phyloP scores from a whole-genome alignment of 1,284 basidiomycete species.

The Moesziomyces sp. region DNA sequence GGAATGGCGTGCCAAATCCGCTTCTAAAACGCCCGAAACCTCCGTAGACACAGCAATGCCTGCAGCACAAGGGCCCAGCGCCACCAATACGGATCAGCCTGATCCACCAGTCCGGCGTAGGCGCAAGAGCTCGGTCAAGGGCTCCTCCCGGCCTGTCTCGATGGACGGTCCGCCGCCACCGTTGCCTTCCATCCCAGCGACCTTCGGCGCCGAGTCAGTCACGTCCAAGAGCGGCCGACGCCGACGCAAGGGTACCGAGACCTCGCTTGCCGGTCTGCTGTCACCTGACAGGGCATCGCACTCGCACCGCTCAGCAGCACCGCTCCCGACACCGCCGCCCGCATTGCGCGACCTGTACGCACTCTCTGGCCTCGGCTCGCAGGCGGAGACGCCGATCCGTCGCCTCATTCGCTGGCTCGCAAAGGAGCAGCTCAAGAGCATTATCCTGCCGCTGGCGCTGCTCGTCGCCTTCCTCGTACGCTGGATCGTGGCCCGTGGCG shows the following conservation, averaged over 20 bases:
- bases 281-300: slow-evolving; percentile 11
- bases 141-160: slow-evolving; percentile 21
- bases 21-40: background rate
- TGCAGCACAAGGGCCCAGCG: background rate
- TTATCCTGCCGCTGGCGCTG: slow-evolving; percentile 33
- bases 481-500: slow-evolving; percentile 47
- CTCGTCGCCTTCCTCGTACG: slow-evolving; percentile 42
- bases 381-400: slow-evolving; percentile 55
- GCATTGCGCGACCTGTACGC: slow-evolving; percentile 31
- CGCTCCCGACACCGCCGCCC: slow-evolving; percentile 4
- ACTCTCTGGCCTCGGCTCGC: slow-evolving; percentile 25
- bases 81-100: background rate
- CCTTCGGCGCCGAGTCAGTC: slow-evolving; percentile 21
- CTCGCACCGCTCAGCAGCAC: slow-evolving; percentile 7
- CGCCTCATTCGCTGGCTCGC: slow-evolving; percentile 53
- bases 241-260: slow-evolving; percentile 18
- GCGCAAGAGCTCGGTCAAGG: slow-evolving; percentile 30
- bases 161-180: slow-evolving; percentile 29
- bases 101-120: slow-evolving; percentile 21
- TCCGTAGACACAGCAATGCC: background rate
- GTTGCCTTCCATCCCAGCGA: slow-evolving; percentile 14
- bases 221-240: slow-evolving; percentile 26
- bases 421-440: slow-evolving; percentile 45
- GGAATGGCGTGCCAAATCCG: slow-evolving; percentile 43
- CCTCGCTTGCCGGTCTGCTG: slow-evolving; percentile 16